Evolutionary conservation across 495 filamentous ascomycete species (phyloP).

Genomic region (Margaritispora aquatica): DNA sequence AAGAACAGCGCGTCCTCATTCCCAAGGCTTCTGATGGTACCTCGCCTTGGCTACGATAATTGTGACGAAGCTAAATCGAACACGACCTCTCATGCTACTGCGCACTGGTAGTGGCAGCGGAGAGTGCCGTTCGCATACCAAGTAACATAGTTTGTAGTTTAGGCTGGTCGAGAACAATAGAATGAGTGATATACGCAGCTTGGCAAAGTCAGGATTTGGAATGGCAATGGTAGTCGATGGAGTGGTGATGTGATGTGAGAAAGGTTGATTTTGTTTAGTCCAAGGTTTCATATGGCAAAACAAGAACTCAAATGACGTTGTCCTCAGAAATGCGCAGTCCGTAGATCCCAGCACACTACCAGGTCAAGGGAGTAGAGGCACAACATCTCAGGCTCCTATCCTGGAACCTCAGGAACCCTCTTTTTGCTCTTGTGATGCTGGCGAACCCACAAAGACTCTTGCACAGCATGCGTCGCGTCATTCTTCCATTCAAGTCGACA

Average conservation of each 20-base stretch:
- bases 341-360: not conserved
- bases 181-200: not conserved
- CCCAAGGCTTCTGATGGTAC: not conserved
- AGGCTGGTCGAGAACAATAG: not conserved
- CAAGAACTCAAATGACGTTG: not conserved
- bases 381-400: not conserved
- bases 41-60: not conserved
- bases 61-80: not conserved
- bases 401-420: not conserved
- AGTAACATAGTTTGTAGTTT: not conserved
- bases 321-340: not conserved
- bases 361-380: not conserved
- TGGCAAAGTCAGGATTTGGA: not conserved
- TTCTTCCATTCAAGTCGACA: no score
- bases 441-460: no score
- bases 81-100: not conserved
- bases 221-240: no score
- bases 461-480: no score
- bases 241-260: no score
- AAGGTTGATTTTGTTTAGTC: no score
- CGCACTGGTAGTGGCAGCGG: not conserved
- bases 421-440: no score
- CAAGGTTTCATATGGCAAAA: not conserved
- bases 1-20: not conserved
- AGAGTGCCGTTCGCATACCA: not conserved